These are phyloP conservation scores for Colletotrichum cereale DNA, from an alignment of 2,329 filamentous ascomycete species.

Conservation along the genomic window DNA sequence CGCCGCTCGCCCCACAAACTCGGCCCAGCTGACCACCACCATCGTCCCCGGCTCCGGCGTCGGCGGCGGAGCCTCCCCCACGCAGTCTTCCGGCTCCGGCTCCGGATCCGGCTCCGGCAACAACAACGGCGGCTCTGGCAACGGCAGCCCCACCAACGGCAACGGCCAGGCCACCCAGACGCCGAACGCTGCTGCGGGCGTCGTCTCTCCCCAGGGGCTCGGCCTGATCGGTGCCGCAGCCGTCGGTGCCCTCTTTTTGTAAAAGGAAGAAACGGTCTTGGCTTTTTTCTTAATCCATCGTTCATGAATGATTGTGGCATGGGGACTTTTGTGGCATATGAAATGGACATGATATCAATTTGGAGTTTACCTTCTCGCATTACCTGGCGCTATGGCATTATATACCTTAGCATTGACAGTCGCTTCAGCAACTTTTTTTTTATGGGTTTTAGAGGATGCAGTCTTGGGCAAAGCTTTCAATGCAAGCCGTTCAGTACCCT, in stretches of 20 bases:
- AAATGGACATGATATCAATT: slow-evolving; percentile 2
- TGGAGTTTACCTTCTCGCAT: neutral
- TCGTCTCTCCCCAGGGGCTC: slow-evolving; percentile 25
- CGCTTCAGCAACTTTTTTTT: neutral
- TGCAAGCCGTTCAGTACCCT: neutral
- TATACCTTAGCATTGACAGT: slow-evolving; percentile 28
- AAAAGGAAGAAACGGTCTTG: neutral
- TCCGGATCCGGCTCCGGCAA: slow-evolving; percentile 8
- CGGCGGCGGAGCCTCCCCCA: slow-evolving; percentile 28
- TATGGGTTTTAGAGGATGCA: neutral
- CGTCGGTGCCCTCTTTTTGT: slow-evolving; percentile 35
- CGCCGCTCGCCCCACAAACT: slow-evolving; percentile 36
- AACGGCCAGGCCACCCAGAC: slow-evolving; percentile 14
- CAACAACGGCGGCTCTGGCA: slow-evolving; percentile 9
- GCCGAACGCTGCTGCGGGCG: slow-evolving; percentile 35
- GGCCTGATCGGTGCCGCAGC: slow-evolving; percentile 34
- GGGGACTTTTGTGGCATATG: neutral
- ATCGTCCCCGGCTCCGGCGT: slow-evolving; percentile 36
- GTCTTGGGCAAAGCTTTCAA: neutral
- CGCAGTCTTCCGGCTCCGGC: slow-evolving; percentile 14
- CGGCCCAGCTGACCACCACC: slow-evolving; percentile 41
- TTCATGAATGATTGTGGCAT: neutral
- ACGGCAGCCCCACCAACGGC: slow-evolving; percentile 4
- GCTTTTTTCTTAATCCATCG: neutral
- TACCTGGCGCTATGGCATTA: neutral